Evolutionary conservation across 1,284 basidiomycete species (phyloP).

Genomic region (Boletus smithii): DNA sequence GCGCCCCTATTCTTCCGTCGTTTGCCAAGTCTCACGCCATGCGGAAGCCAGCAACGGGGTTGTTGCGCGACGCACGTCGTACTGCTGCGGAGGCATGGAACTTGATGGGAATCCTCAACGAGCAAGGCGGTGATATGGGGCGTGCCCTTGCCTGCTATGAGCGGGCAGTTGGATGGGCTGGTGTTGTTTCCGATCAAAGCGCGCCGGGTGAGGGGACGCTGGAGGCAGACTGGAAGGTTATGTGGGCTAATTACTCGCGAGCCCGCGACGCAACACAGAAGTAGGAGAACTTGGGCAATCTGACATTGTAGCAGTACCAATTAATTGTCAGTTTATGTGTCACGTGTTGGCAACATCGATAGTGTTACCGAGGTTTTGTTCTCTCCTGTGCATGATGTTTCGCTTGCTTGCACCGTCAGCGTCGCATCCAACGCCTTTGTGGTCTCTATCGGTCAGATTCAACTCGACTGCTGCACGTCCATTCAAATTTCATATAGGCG

Average conservation of each 20-base stretch:
- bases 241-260: constrained; percentile 49
- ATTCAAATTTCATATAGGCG: constrained; percentile 69
- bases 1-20: constrained; percentile 39
- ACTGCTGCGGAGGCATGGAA: constrained; percentile 70
- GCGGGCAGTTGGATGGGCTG: constrained; percentile 62
- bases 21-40: constrained; percentile 49
- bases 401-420: constrained; percentile 5
- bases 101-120: constrained; percentile 49
- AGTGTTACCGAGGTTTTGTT: too few species aligned
- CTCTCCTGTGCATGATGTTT: too few species aligned
- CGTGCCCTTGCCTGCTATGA: constrained; percentile 54
- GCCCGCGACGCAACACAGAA: constrained; percentile 27
- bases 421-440: neutral
- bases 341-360: constrained; percentile 22
- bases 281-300: too few species aligned
- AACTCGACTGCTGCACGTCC: constrained; percentile 39
- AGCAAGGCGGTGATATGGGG: constrained; percentile 39
- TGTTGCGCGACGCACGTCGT: constrained; percentile 67
- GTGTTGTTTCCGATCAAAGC: constrained; percentile 41
- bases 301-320: too few species aligned
- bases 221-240: constrained; percentile 55
- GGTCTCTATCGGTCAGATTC: constrained; percentile 13
- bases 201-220: constrained; percentile 48
- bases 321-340: constrained; percentile 24
- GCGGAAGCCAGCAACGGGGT: constrained; percentile 51